Percentiles rank a stretch among this genome's conserved stretches.
phyloP scores from a whole-genome alignment of 768 basidiomycete species.

The Hemileccinum impolitum region DNA sequence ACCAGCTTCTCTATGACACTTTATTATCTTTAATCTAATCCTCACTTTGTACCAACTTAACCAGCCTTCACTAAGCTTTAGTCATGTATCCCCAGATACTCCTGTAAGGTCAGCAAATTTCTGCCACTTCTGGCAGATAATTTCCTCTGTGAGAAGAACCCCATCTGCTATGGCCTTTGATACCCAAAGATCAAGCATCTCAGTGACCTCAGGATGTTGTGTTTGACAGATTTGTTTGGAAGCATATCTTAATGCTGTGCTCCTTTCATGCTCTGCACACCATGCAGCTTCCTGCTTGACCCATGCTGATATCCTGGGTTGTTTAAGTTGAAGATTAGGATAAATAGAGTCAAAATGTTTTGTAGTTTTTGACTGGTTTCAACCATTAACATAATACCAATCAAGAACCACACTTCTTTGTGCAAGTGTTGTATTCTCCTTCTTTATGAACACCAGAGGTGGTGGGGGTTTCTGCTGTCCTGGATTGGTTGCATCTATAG shows the following conservation, averaged over 20 bases:
- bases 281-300: slow-evolving; percentile 29
- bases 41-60: slow-evolving; percentile 5
- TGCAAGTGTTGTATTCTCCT: no score
- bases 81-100: slow-evolving; percentile 32
- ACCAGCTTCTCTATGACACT: slow-evolving; percentile 34
- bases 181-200: slow-evolving; percentile 38
- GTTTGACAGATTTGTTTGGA: slow-evolving; percentile 19
- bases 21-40: slow-evolving; percentile 8
- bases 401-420: no score
- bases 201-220: slow-evolving; percentile 31
- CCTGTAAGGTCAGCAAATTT: slow-evolving; percentile 15
- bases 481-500: no score
- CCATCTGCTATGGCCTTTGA: slow-evolving; percentile 35
- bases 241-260: neutral
- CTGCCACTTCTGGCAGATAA: slow-evolving; percentile 6
- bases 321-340: slow-evolving; percentile 33
- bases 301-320: slow-evolving; percentile 34
- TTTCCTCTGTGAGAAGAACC: slow-evolving; percentile 31
- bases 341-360: slow-evolving; percentile 30
- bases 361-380: slow-evolving; percentile 32
- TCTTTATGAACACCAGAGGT: no score
- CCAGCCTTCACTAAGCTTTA: slow-evolving; percentile 37
- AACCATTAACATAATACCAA: slow-evolving; percentile 33
- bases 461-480: no score
- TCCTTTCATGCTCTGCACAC: slow-evolving; percentile 17